Evolutionary conservation across 148 eudicot genomes (phyloP).

Genomic region (Rhododendron henanense): DNA sequence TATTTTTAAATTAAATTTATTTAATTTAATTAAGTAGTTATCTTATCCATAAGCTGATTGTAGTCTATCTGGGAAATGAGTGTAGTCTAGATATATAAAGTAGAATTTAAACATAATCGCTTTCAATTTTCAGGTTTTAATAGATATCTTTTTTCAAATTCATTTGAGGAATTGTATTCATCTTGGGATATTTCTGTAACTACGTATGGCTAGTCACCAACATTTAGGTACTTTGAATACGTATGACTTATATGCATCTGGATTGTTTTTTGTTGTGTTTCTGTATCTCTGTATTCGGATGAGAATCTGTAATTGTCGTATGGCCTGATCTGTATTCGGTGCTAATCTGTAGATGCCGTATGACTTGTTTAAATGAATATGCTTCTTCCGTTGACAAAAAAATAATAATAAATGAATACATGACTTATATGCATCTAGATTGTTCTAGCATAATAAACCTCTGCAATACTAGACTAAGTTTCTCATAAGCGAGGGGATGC

Average conservation of each 20-base stretch:
- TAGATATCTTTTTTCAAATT: not conserved
- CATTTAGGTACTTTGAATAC: too few species aligned
- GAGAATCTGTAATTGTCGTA: too few species aligned
- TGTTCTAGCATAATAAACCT: not conserved
- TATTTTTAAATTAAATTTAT: not conserved
- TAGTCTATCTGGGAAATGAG: not conserved
- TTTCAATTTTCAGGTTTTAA: not conserved
- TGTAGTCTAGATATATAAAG: too few species aligned
- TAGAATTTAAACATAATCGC: not conserved
- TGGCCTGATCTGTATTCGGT: too few species aligned
- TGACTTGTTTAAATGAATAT: too few species aligned
- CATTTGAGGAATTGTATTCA: not conserved
- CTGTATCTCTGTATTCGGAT: too few species aligned
- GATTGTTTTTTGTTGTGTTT: too few species aligned
- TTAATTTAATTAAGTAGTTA: not conserved
- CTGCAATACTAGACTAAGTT: not conserved
- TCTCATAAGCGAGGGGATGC: too few species aligned
- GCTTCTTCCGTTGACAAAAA: too few species aligned
- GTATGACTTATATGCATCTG: too few species aligned
- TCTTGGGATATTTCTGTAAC: not conserved
- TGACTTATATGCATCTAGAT: too few species aligned
- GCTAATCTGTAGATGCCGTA: too few species aligned
- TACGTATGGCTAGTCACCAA: not conserved
- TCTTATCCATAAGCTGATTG: not conserved
- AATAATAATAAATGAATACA: rapidly evolving